These are phyloP conservation scores for Aquilaria malaccensis DNA, from an alignment of 345 rosid species.

Conservation along the genomic window DNA sequence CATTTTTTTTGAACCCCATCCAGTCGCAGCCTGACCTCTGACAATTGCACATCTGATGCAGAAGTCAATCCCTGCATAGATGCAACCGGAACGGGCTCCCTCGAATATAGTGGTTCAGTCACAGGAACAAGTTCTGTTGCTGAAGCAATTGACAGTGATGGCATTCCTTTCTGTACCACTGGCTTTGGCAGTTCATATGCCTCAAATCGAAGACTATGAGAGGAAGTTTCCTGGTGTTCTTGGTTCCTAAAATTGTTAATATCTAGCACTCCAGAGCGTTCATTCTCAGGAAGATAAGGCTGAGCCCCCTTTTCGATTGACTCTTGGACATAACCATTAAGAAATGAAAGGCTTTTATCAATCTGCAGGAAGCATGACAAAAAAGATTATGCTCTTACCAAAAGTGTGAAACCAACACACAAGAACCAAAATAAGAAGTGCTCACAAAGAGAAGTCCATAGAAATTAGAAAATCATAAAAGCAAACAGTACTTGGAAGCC, in stretches of 20 bases:
- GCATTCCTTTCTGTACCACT: constrained; percentile 30
- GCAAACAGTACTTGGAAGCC: not conserved
- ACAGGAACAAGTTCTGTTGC: constrained; percentile 69
- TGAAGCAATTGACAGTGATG: constrained; percentile 34
- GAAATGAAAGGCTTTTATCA: constrained; percentile 75
- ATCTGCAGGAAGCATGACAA: constrained; percentile 41
- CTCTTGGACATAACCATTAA: constrained; percentile 58
- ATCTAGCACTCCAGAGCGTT: constrained; percentile 48
- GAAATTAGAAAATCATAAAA: not conserved
- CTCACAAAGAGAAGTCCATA: not conserved
- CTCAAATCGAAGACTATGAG: constrained; percentile 86
- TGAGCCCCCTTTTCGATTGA: constrained; percentile 74
- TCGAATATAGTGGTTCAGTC: constrained; percentile 54
- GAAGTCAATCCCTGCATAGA: constrained; percentile 25
- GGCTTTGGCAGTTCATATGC: constrained; percentile 93
- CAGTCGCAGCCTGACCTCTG: constrained; percentile 72
- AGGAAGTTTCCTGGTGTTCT: constrained; percentile 51
- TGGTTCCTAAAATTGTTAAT: constrained; percentile 47
- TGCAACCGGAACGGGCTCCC: constrained; percentile 42
- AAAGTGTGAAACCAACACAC: not conserved
- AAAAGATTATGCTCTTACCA: not conserved
- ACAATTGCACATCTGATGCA: constrained; percentile 49
- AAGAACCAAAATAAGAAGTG: not conserved
- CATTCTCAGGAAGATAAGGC: constrained; percentile 76
- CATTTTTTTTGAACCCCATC: constrained; percentile 97